These are phyloP conservation scores for Verticillium klebahnii DNA, from an alignment of 2,329 filamentous ascomycete genomes.

Conservation along the genomic window DNA sequence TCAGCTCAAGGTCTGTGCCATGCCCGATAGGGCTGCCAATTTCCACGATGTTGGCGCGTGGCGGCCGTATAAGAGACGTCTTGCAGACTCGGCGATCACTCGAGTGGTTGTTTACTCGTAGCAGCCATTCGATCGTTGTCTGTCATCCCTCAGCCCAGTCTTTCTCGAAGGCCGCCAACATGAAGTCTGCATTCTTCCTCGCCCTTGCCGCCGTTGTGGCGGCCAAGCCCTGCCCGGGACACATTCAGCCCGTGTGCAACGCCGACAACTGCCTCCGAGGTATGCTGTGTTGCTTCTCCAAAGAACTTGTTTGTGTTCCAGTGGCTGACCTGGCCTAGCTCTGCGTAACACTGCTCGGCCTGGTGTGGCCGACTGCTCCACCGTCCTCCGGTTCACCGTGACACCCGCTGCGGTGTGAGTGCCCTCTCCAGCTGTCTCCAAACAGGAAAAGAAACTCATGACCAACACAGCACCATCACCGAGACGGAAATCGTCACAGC, in stretches of 20 bases:
- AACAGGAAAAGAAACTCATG: neutral
- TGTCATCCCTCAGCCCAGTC: neutral
- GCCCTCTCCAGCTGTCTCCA: neutral
- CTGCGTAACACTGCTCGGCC: neutral
- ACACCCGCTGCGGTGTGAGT: neutral
- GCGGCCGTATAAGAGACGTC: neutral
- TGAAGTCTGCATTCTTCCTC: neutral
- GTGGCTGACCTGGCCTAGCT: neutral
- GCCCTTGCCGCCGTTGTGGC: neutral
- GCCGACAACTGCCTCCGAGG: conserved; percentile 1
- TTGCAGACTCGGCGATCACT: neutral
- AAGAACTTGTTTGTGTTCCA: too few species aligned
- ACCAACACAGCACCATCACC: neutral
- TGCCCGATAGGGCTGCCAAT: neutral
- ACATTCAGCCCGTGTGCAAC: neutral
- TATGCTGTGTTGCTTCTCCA: neutral
- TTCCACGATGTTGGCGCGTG: neutral
- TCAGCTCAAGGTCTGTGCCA: neutral
- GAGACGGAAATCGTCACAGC: neutral
- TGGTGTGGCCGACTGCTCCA: neutral
- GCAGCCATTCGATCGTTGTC: neutral
- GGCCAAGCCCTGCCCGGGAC: neutral
- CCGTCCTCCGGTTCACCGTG: neutral
- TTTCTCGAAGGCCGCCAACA: neutral
- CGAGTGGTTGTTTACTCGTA: neutral